Conservation (phyloP, 2,329 filamentous ascomycete genomes). For the Huntiella abstrusa region DNA sequence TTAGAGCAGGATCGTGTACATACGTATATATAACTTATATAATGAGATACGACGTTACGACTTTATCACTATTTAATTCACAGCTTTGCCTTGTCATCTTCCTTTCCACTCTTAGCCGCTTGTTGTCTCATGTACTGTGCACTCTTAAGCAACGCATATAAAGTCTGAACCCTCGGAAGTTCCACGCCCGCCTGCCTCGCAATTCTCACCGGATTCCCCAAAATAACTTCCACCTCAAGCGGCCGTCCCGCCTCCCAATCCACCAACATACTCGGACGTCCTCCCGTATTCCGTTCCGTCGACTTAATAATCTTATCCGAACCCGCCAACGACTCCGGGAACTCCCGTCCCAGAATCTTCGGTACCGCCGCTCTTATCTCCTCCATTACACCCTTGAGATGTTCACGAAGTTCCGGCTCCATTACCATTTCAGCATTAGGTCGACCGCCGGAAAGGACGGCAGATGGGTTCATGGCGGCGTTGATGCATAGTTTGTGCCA, state of each 20-base stretch:
- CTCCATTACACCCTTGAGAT: conserved; percentile 47
- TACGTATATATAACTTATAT: background rate
- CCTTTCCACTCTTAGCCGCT: conserved; percentile 16
- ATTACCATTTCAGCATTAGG: conserved; percentile 47
- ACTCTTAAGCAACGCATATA: conserved; percentile 48
- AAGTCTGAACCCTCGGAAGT: conserved; percentile 45
- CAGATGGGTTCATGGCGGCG: conserved; percentile 54
- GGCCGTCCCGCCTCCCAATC: conserved; percentile 49
- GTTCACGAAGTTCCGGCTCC: conserved; percentile 41
- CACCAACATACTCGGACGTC: conserved; percentile 46
- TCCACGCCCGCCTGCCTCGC: conserved; percentile 42
- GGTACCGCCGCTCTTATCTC: conserved; percentile 49
- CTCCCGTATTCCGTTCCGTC: conserved; percentile 44
- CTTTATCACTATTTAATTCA: no score
- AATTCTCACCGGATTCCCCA: conserved; percentile 51
- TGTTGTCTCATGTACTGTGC: conserved; percentile 34
- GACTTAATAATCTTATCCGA: conserved; percentile 44
- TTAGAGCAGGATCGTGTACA: background rate
- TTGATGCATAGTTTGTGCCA: conserved; percentile 69
- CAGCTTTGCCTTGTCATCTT: no score
- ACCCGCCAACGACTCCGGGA: conserved; percentile 39
- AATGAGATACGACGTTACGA: no score
- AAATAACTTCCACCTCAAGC: conserved; percentile 53
- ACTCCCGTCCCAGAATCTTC: conserved; percentile 39
- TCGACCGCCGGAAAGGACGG: conserved; percentile 44